Conservation (phyloP, 164 flowering plant species). For the Vitis riparia region DNA sequence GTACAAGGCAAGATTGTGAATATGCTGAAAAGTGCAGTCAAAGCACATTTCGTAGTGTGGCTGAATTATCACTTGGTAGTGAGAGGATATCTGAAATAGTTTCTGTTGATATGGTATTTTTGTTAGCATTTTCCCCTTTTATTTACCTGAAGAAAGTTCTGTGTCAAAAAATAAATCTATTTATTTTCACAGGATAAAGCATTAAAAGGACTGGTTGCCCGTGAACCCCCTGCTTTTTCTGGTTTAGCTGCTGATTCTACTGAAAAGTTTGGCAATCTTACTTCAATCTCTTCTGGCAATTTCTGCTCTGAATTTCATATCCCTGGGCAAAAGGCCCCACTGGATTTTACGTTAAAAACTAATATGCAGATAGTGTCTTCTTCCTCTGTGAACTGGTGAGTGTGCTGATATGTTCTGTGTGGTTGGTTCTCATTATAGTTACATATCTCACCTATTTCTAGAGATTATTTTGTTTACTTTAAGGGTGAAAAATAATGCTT, state of each 20-base stretch:
- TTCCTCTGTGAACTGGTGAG: slow-evolving; percentile 64
- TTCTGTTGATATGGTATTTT: slow-evolving; percentile 65
- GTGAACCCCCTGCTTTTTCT: slow-evolving; percentile 28
- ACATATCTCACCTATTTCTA: background rate
- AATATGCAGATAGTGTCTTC: slow-evolving; percentile 53
- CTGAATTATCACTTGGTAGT: slow-evolving; percentile 60
- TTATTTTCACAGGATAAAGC: slow-evolving; percentile 50
- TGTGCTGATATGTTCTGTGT: background rate
- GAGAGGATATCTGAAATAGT: slow-evolving; percentile 33
- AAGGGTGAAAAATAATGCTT: background rate
- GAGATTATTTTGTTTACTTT: background rate
- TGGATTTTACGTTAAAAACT: slow-evolving; percentile 71
- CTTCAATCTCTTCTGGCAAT: slow-evolving; percentile 16
- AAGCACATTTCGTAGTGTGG: slow-evolving; percentile 63
- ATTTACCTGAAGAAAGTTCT: background rate
- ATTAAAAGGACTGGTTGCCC: slow-evolving; percentile 55
- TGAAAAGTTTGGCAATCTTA: slow-evolving; percentile 21
- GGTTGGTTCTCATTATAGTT: background rate
- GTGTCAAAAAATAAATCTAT: background rate
- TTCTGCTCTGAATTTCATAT: slow-evolving; percentile 39
- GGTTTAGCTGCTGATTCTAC: slow-evolving; percentile 23
- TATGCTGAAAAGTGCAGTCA: slow-evolving; percentile 45
- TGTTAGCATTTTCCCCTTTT: background rate
- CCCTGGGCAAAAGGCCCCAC: slow-evolving; percentile 49
- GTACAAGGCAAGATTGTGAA: slow-evolving; percentile 24